Evolutionary conservation across 148 eudicot genomes (phyloP).

Genomic region (Amaranthus palmeri): DNA sequence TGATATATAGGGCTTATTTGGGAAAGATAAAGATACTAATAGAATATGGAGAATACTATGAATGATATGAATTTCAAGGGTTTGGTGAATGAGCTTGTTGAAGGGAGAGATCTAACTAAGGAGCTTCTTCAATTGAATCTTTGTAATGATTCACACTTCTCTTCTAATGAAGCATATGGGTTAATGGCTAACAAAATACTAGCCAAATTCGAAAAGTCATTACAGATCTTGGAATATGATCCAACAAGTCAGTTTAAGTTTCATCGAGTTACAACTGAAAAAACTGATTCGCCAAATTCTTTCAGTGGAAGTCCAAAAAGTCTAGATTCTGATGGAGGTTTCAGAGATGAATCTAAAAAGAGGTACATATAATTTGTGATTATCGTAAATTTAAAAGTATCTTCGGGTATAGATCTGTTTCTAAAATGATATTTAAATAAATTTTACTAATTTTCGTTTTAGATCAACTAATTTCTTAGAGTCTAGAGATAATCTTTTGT

Average conservation of each 20-base stretch:
- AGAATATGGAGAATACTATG: slow-evolving; percentile 11
- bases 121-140: slow-evolving; percentile 19
- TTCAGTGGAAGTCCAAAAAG: slow-evolving; percentile 31
- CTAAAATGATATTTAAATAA: too few relatives aligned
- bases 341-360: slow-evolving; percentile 17
- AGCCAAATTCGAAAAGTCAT: slow-evolving; percentile 24
- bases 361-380: not conserved
- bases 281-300: slow-evolving; percentile 26
- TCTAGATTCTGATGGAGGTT: slow-evolving; percentile 21
- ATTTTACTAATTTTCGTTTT: too few relatives aligned
- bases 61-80: not conserved
- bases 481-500: too few relatives aligned
- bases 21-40: too few relatives aligned
- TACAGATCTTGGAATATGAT: slow-evolving; percentile 19
- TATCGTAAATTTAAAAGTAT: too few relatives aligned
- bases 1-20: too few relatives aligned
- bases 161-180: slow-evolving; percentile 14
- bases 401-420: too few relatives aligned
- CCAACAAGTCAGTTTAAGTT: not conserved
- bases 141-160: not conserved
- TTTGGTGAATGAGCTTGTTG: slow-evolving; percentile 26
- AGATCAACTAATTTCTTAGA: too few relatives aligned
- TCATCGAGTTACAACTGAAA: not conserved
- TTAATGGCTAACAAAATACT: slow-evolving; percentile 25
- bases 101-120: slow-evolving; percentile 29